Percentiles rank a stretch among this genome's conserved stretches.
These are phyloP conservation scores for Pyricularia sp. DNA, from an alignment of 2,329 filamentous ascomycete genomes.

Conservation along the genomic window DNA sequence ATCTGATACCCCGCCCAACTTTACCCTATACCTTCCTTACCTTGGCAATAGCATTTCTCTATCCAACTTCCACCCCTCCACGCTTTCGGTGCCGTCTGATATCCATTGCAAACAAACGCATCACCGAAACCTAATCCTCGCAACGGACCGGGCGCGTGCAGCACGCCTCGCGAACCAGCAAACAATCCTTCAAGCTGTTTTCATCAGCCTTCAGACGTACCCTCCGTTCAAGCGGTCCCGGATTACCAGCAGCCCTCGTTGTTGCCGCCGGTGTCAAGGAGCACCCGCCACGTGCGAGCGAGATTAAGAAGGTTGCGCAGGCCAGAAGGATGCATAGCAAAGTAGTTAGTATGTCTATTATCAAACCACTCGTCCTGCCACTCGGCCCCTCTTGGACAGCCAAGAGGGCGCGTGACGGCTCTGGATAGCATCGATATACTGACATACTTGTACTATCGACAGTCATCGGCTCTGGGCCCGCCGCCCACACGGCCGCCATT, in stretches of 20 bases:
- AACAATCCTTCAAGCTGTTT: slow-evolving; percentile 72
- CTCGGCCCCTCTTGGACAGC: not conserved
- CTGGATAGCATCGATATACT: not conserved
- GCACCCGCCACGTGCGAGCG: slow-evolving; percentile 22
- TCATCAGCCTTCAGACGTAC: slow-evolving; percentile 70
- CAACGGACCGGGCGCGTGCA: not conserved
- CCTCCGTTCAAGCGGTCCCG: slow-evolving; percentile 63
- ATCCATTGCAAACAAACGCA: not conserved
- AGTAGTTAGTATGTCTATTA: slow-evolving; percentile 64
- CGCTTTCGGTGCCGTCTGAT: not conserved
- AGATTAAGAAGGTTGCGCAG: slow-evolving; percentile 28
- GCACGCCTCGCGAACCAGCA: not conserved
- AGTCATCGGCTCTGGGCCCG: slow-evolving; percentile 90
- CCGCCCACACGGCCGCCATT: slow-evolving; percentile 93
- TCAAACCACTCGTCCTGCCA: not conserved
- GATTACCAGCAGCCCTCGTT: slow-evolving; percentile 65
- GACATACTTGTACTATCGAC: slow-evolving; percentile 7
- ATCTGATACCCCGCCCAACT: not conserved
- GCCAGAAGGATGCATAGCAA: slow-evolving; percentile 76
- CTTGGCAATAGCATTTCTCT: not conserved
- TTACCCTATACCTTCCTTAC: not conserved
- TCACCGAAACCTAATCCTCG: not conserved
- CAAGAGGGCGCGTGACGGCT: not conserved
- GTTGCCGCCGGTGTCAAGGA: slow-evolving; percentile 54
- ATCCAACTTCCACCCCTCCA: not conserved